Evolutionary conservation across 192 early-diverging fungal genomes (phyloP).

Genomic region (Phlyctochytrium arcticum): DNA sequence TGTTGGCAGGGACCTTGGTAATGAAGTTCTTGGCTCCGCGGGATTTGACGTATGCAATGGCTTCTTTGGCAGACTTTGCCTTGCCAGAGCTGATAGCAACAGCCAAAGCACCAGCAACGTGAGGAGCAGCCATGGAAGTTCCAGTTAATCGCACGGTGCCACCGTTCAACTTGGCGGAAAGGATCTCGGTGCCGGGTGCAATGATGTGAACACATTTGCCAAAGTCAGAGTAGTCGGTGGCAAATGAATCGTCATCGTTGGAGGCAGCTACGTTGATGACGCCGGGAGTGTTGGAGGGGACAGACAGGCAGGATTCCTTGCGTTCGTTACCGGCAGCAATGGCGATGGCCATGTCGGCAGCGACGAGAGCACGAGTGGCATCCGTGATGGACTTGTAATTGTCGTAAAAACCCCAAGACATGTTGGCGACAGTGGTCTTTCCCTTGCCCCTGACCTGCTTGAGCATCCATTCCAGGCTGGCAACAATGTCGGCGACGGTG

Average conservation of each 20-base stretch:
- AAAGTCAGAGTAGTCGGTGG: constrained; percentile 44
- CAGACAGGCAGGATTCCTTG: constrained; percentile 57
- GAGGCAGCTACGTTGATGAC: constrained; percentile 31
- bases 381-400: constrained; percentile 60
- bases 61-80: constrained; percentile 35
- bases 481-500: constrained; percentile 42
- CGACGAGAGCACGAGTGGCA: constrained; percentile 23
- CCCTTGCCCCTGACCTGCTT: constrained; percentile 8
- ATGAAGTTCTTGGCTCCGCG: constrained; percentile 1
- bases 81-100: no score
- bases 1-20: not conserved
- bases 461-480: constrained; percentile 43
- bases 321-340: no score
- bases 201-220: constrained; percentile 61
- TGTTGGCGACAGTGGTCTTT: constrained; percentile 22
- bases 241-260: constrained; percentile 19
- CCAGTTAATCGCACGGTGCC: constrained; percentile 34
- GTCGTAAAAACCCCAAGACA: constrained; percentile 80
- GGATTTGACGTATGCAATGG: constrained; percentile 11
- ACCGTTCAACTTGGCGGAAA: constrained; percentile 30
- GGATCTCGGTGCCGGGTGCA: constrained; percentile 54
- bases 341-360: constrained; percentile 38
- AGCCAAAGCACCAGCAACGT: constrained; percentile 53
- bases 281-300: constrained; percentile 36
- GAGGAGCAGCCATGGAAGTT: constrained; percentile 55